Conservation (phyloP, 805 yeast species). For the Candida piceae region DNA sequence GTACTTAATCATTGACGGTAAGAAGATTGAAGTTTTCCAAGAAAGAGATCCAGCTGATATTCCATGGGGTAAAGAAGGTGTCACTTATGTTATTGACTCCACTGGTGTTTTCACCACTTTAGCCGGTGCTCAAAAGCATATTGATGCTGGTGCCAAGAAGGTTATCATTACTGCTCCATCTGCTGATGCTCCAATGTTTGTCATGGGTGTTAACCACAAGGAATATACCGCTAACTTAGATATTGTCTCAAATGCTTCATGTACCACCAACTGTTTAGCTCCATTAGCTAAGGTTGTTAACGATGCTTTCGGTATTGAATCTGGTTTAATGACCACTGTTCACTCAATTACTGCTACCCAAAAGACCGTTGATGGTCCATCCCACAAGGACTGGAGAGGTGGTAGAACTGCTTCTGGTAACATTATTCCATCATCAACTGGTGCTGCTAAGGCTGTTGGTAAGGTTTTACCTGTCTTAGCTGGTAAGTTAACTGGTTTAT, state of each 20-base stretch:
- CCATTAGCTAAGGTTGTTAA: conserved; percentile 88
- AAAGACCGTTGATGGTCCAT: conserved; percentile 95
- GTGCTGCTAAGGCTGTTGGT: conserved; percentile 98
- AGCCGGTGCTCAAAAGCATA: conserved; percentile 79
- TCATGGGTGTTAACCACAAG: conserved; percentile 82
- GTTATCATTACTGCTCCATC: conserved; percentile 94
- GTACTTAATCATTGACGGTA: conserved; percentile 63
- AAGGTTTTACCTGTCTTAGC: conserved; percentile 86
- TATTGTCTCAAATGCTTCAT: conserved; percentile 87
- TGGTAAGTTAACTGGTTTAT: conserved; percentile 93
- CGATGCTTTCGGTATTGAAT: conserved; percentile 81
- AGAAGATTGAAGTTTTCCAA: conserved; percentile 60
- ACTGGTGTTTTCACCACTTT: conserved; percentile 88
- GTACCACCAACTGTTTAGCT: conserved; percentile 95
- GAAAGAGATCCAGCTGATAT: conserved; percentile 82
- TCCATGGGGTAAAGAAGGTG: conserved; percentile 84
- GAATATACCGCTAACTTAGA: conserved; percentile 69
- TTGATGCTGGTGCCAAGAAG: conserved; percentile 91
- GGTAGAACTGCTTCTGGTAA: conserved; percentile 95
- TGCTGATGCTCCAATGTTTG: conserved; percentile 92
- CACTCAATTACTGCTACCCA: conserved; percentile 96
- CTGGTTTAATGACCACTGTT: conserved; percentile 94
- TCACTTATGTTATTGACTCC: conserved; percentile 85
- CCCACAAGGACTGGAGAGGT: conserved; percentile 98
- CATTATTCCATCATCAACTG: conserved; percentile 93